phyloP scores from a whole-genome alignment of 2,329 filamentous ascomycete species.

The Phyllosticta capitalensis region DNA sequence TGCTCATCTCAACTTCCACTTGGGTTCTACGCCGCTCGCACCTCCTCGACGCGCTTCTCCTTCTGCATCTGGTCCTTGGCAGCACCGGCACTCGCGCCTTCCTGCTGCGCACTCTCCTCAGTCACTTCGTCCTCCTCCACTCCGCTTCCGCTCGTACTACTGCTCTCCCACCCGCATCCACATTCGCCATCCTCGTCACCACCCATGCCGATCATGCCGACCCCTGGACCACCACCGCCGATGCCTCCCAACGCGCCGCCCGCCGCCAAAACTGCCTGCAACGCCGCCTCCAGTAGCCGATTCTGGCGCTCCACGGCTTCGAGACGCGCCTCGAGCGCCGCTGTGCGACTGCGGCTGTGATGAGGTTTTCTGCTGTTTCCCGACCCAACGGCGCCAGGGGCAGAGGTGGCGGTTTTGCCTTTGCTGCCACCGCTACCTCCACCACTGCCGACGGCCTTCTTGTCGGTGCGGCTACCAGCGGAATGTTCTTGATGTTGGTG shows the following conservation, averaged over 20 bases:
- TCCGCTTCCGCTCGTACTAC: slow-evolving; percentile 20
- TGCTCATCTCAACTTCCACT: neutral
- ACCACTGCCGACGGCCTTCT: neutral
- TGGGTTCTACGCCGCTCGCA: slow-evolving; percentile 21
- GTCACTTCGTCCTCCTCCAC: neutral
- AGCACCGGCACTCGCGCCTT: neutral
- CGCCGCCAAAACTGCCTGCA: slow-evolving; percentile 30
- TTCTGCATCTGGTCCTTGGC: slow-evolving; percentile 12
- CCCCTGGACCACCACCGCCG: slow-evolving; percentile 1
- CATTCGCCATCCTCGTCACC: neutral
- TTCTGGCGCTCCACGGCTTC: slow-evolving; percentile 32
- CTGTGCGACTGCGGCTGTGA: neutral
- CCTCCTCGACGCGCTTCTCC: slow-evolving; percentile 25
- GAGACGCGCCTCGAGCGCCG: slow-evolving; percentile 16
- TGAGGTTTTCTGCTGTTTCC: neutral
- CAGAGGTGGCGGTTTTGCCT: neutral
- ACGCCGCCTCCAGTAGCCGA: slow-evolving; percentile 28
- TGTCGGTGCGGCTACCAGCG: neutral
- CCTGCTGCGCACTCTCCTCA: neutral
- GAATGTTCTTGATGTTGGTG: neutral
- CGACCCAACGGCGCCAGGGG: neutral
- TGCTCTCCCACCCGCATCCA: slow-evolving; percentile 13
- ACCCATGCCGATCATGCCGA: neutral
- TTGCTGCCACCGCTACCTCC: neutral
- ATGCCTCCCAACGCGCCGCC: slow-evolving; percentile 1